Base-by-base conservation (phyloP, 1,284 basidiomycete genomes). In the Vanrija sp. region DNA sequence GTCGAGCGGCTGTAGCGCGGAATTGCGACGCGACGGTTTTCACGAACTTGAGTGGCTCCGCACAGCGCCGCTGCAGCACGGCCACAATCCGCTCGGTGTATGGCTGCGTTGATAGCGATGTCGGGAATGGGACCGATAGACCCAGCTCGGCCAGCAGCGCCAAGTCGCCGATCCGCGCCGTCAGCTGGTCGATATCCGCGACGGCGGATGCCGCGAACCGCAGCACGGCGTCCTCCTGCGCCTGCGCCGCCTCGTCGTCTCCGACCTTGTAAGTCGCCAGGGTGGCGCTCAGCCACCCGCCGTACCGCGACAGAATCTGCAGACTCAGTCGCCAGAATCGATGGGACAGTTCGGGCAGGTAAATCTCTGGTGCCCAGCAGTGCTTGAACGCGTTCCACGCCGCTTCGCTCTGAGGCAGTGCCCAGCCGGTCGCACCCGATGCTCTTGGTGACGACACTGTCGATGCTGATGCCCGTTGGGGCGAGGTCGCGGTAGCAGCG, bases 281-380 rank as follows among this genome's bases (percentile, higher is more conserved):
- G 6, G 49, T 21, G 3, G 29, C 77, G 54, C 85, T 82, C 15
- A 93, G 71, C 86, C 89, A 93, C 29, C 80, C 83, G 54, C 78
- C 83, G 69, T 89, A 93, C 55, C 91, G 82, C 66, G 84, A 86
- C 43, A 92, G 66, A 49, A 93, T 83, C 83, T 96, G 93, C 38
- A 97, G 76, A 4, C 85, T 89, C 55, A 96, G 78, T 61, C 83
- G 84, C 93, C 92, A 96, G 71, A 96, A 95, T 50, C 88, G 83
- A 71, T 86, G 82, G 25, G 83, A 82, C 9, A 96, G 77, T 55
- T 91, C 87, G 3, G 87, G 85, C 44, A 96, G 85, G 72, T 84
- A 94, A 12, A 94, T 81, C 45, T 91, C 86, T 9, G 85, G 82
- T 58, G 85, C 87, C 92, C 93, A 96, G 69, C 91, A 91, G 6